Base-by-base conservation (phyloP, 31 red algal species). In the Porphyra umbilicalis region DNA sequence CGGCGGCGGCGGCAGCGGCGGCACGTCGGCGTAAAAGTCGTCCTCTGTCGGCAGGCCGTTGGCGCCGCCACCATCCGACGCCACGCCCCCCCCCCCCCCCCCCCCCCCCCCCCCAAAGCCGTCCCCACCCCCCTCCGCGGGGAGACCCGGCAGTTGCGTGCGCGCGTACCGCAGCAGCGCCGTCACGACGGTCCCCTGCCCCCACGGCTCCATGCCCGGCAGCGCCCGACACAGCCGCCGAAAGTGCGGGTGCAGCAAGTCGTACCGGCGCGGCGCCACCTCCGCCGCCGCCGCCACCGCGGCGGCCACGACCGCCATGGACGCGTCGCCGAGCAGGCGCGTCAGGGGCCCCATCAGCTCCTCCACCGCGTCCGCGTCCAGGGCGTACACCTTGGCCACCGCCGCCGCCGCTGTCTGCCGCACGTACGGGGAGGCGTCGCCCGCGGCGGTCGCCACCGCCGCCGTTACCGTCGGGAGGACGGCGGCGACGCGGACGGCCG, bases 401-500 rank as follows among this genome's bases (percentile, higher is more conserved):
- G 84, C 85, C n/a, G 95, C 82, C 33, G 92, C 92, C 9, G 95
- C 95, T 32, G 92, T 92, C 74, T 98, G 95, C 57, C 95, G 85
- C 14, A 98, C 95, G 83, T 95, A 98, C 30, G 96, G 90, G 78
- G 95, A 94, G 4, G 77, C 36, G 76, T 98, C 96, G 30, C 83
- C 57, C 16, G 95, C 83, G 32, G 92, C 93, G 10, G 83, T 75
- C 25, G 86, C 79, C 35, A 98, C 86, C 25, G 92, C 89, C 33
- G 86, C 86, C 38, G 81, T 86, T 30, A 98, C 76, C 68, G 93
- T 93, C 35, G 95, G 93, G 18, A 89, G 82, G 35, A 95, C 87
- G 31, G 82, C 75, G 25, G 88, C 83, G 13, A 97, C 67, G 35
- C 84, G 89, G 75, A 98, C 95, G 74, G 83, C 67, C 13, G 87